phyloP scores from a whole-genome alignment of 1,139 yeast genomes.

The Nakaseomyces delphensis region DNA sequence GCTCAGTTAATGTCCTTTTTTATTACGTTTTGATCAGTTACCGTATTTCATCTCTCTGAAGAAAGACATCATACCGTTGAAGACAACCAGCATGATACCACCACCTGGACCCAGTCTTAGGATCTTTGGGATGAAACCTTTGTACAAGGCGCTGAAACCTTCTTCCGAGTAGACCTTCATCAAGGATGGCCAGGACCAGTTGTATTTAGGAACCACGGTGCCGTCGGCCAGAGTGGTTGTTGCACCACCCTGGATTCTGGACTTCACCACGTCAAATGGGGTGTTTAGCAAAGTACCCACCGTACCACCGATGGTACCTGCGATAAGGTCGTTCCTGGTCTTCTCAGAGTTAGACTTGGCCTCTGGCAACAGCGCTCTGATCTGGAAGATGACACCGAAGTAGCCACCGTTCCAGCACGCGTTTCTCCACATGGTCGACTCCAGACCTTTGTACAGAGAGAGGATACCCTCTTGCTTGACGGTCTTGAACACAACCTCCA shows the following conservation, averaged over 20 bases:
- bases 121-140: slow-evolving; percentile 95
- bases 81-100: slow-evolving; percentile 91
- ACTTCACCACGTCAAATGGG: slow-evolving; percentile 96
- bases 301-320: slow-evolving; percentile 96
- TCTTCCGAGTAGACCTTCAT: slow-evolving; percentile 75
- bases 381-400: slow-evolving; percentile 89
- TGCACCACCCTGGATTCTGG: slow-evolving; percentile 66
- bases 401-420: slow-evolving; percentile 96
- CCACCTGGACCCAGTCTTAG: slow-evolving; percentile 98
- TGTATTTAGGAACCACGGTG: slow-evolving; percentile 53
- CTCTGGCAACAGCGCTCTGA: slow-evolving; percentile 68
- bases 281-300: slow-evolving; percentile 90
- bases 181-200: slow-evolving; percentile 85
- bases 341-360: slow-evolving; percentile 63
- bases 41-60: slow-evolving; percentile 43
- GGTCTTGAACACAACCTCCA: slow-evolving; percentile 70
- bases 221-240: slow-evolving; percentile 34
- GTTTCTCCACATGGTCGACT: slow-evolving; percentile 97
- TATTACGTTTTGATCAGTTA: background rate
- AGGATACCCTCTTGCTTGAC: slow-evolving; percentile 66
- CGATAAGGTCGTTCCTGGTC: slow-evolving; percentile 76
- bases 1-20: background rate
- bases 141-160: slow-evolving; percentile 80
- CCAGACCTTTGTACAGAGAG: slow-evolving; percentile 89
- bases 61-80: slow-evolving; percentile 90